Conservation (phyloP, 163 green algal genomes). For the Coccomyxa subellipsoidea region DNA sequence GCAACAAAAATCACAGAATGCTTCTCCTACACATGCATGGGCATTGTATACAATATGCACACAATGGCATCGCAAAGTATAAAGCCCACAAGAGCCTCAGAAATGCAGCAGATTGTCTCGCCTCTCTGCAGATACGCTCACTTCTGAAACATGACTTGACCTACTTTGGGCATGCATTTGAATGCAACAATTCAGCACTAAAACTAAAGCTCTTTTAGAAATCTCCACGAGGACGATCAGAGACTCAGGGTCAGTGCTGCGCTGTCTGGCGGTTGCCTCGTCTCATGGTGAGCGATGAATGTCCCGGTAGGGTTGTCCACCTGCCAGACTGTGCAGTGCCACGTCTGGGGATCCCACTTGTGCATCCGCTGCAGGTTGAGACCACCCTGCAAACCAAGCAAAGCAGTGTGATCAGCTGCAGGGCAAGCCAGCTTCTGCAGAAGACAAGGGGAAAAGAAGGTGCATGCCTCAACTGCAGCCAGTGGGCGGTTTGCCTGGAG, state of each 20-base stretch:
- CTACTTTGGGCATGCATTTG: neutral
- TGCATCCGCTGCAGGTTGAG: conserved; percentile 31
- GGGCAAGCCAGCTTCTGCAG: neutral
- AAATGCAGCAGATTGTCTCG: too few relatives aligned
- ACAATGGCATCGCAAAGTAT: too few relatives aligned
- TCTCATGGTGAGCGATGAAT: conserved; percentile 52
- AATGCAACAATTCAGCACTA: too few relatives aligned
- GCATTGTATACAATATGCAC: too few relatives aligned
- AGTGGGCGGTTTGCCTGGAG: neutral
- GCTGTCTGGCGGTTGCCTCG: neutral
- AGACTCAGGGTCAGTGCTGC: neutral
- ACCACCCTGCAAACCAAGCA: conserved; percentile 12
- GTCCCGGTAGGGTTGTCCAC: conserved; percentile 54
- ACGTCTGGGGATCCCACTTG: conserved; percentile 61
- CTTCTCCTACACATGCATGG: too few relatives aligned
- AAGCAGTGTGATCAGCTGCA: conserved; percentile 32
- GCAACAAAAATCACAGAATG: too few relatives aligned
- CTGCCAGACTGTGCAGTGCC: conserved; percentile 69
- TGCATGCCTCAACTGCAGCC: neutral
- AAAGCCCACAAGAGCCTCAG: too few relatives aligned
- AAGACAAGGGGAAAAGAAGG: conserved; percentile 33
- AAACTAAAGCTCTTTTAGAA: too few relatives aligned
- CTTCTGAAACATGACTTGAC: neutral
- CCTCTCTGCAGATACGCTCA: neutral
- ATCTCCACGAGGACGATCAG: neutral